Evolutionary conservation across 2,329 filamentous ascomycete genomes (phyloP), one percentile per base, ranked within the genome.

Genomic region (Chaetomium globosum): DNA sequence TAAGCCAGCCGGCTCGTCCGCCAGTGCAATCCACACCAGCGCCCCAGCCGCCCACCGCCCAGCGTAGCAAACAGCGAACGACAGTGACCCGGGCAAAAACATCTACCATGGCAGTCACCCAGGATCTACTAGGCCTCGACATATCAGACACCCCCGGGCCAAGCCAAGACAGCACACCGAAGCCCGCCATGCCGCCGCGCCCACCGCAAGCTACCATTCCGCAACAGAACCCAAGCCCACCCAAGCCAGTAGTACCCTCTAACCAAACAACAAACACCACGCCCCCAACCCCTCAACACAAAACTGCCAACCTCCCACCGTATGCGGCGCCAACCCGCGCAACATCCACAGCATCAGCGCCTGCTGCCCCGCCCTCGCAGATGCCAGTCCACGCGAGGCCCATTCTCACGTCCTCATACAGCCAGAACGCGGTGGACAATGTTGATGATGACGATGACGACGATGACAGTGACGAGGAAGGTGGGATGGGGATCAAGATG

Each of bases 401-500:
- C 1, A 53, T 30, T 21, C 30, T 59, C 2, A 51, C 54, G 3
- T 68, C 64, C 16, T 68, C 66, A n/a, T 65, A 65, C 21, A 57
- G 36, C 36, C 26, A 58, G 6, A 12, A 53, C 28, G 21, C 43
- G 3, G 53, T 52, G 19, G 39, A 65, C 8, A n/a, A 64, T 8
- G 46, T 53, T 1, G 53, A 62, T 19, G 57, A 67, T 8, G 59
- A 63, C 21, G 56, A 64, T 1, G 56, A 62, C 12, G 58, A 67
- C 4, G 61, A 63, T 21, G 56, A 64, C n/a, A 64, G 67, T 36
- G 69, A 68, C 7, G 61, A 56, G 31, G 55, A 63, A 8, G 61
- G 62, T 1, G 65, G 56, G 8, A 59, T 49, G 19, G 70, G 68
- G 3, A 72, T 72, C 39, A 68, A 68, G 54, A 70, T 72, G 71